Evolutionary conservation across 2,329 filamentous ascomycete species (phyloP).

Genomic region (Aspergillus puulaauensis): DNA sequence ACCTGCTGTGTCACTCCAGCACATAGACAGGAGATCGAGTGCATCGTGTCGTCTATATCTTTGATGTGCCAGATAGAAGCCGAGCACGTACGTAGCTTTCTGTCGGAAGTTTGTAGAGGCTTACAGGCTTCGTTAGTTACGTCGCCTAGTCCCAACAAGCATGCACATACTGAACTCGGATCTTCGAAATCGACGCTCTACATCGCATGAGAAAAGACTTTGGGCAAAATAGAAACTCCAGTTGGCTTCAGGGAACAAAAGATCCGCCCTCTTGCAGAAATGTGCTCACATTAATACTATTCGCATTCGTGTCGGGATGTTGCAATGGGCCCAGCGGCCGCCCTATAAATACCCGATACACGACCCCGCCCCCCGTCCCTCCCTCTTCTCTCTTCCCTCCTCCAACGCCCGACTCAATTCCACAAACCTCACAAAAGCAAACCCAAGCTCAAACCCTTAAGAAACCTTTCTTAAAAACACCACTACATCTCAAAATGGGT

Average conservation of each 20-base stretch:
- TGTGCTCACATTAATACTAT: conserved; percentile 20
- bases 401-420: not conserved
- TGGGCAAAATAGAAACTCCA: not conserved
- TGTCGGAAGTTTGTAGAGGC: not conserved
- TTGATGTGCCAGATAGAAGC: not conserved
- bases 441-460: not conserved
- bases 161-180: not conserved
- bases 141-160: not conserved
- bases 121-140: not conserved
- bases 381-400: conserved; percentile 3
- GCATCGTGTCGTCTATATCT: conserved; percentile 5
- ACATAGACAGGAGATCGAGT: conserved; percentile 32
- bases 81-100: not conserved
- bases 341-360: conserved; percentile 22
- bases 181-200: not conserved
- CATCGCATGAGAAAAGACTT: not conserved
- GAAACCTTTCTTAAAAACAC: conserved; percentile 1
- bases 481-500: conserved; percentile 9
- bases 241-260: not conserved
- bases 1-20: conserved; percentile 24
- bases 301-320: not conserved
- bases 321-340: not conserved
- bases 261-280: conserved; percentile 22
- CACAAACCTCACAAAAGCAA: not conserved
- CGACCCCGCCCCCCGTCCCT: not conserved